Conservation (phyloP, 1,284 basidiomycete genomes). For the Cutaneotrichosporon dermatis region DNA sequence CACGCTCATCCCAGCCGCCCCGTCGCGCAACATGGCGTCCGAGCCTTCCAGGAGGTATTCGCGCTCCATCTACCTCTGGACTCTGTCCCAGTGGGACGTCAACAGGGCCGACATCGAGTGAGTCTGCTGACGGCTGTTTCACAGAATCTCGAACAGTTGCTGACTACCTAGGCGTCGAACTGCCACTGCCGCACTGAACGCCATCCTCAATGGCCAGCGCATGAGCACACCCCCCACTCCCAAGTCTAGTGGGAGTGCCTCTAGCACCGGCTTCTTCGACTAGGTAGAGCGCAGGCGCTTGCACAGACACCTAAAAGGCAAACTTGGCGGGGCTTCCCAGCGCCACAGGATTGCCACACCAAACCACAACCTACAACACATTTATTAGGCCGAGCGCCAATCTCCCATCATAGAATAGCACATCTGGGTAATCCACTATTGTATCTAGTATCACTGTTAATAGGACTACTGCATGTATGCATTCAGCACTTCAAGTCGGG, state of each 20-base stretch:
- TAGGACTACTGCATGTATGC: too few species aligned
- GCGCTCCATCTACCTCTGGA: conserved; percentile 13
- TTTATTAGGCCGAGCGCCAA: too few species aligned
- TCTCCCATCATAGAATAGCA: too few species aligned
- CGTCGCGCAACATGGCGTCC: background rate
- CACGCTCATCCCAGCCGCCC: too few species aligned
- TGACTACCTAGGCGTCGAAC: conserved; percentile 2
- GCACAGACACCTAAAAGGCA: too few species aligned
- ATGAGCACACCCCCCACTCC: background rate
- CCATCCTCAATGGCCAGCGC: background rate
- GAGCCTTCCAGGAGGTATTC: conserved; percentile 12
- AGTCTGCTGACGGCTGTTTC: conserved; percentile 2
- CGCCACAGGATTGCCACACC: too few species aligned
- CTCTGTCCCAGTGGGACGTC: conserved; percentile 12
- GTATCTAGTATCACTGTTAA: too few species aligned
- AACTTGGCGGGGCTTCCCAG: too few species aligned
- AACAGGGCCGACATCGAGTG: conserved; percentile 16
- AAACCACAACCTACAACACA: too few species aligned
- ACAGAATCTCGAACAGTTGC: background rate
- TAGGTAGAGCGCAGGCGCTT: background rate
- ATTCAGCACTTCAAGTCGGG: too few species aligned
- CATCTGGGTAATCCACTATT: too few species aligned
- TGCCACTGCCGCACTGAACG: conserved; percentile 7
- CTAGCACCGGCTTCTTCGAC: background rate
- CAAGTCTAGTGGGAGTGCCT: background rate